phyloP scores from a whole-genome alignment of 306 rosid genomes.

The Chamaecrista fasciculata region DNA sequence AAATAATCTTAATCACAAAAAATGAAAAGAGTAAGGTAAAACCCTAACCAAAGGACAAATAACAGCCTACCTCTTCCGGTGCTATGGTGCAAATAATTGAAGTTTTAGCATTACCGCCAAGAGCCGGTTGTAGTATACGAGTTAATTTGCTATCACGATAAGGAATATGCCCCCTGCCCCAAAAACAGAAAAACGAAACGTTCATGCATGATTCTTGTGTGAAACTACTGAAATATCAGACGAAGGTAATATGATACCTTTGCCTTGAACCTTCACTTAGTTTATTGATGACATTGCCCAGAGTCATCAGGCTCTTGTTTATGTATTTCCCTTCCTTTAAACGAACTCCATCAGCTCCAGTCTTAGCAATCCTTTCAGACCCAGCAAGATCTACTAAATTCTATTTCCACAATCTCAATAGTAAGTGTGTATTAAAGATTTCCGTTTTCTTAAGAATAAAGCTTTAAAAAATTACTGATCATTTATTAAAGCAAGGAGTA shows the following conservation, averaged over 20 bases:
- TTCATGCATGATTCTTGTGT: slow-evolving; percentile 18
- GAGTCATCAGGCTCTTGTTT: slow-evolving; percentile 91
- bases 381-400: slow-evolving; percentile 97
- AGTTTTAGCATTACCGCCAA: slow-evolving; percentile 98
- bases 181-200: not conserved
- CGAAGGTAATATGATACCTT: slow-evolving; percentile 43
- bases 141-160: slow-evolving; percentile 97
- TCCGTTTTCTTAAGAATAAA: not conserved
- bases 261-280: slow-evolving; percentile 86
- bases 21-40: not conserved
- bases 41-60: not conserved
- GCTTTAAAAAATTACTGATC: not conserved
- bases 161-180: slow-evolving; percentile 86
- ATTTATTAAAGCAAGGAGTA: not conserved
- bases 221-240: slow-evolving; percentile 6
- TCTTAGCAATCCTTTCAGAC: slow-evolving; percentile 94
- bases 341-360: slow-evolving; percentile 95
- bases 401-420: slow-evolving; percentile 41
- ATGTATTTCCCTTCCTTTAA: slow-evolving; percentile 94
- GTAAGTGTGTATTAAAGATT: slow-evolving; percentile 5
- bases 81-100: slow-evolving; percentile 93
- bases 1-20: not conserved
- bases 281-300: slow-evolving; percentile 95
- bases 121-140: slow-evolving; percentile 99
- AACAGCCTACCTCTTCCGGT: slow-evolving; percentile 79